A percentile compares a stretch with the other conserved stretches of the same genome.
phyloP scores from a whole-genome alignment of 208 protist genomes.

The Trypanosoma conorhini region DNA sequence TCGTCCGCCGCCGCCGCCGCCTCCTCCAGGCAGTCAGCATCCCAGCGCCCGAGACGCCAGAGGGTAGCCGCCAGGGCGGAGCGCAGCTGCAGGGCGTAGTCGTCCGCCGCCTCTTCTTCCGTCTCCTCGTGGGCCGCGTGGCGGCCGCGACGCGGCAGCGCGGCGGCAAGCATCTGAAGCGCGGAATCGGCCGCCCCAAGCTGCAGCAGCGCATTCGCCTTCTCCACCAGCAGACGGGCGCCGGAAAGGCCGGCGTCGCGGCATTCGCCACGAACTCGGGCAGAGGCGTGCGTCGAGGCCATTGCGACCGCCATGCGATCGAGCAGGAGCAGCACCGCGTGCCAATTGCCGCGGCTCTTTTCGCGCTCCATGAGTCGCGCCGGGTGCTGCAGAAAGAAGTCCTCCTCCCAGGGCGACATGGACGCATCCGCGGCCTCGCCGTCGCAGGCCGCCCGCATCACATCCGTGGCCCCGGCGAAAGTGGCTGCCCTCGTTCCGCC shows the following conservation, averaged over 20 bases:
- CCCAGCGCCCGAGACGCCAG: constrained; percentile 56
- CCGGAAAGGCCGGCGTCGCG: neutral
- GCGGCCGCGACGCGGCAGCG: constrained; percentile 3
- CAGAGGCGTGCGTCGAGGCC: neutral
- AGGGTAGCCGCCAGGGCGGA: constrained; percentile 43
- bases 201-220: constrained; percentile 30
- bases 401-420: constrained; percentile 32
- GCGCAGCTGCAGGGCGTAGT: constrained; percentile 22
- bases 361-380: constrained; percentile 28
- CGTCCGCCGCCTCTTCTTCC: constrained; percentile 1
- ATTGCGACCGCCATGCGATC: constrained; percentile 21
- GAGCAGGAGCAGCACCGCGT: constrained; percentile 40
- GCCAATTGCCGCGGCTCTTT: constrained; percentile 29
- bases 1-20: no score
- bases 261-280: neutral
- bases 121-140: neutral
- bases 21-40: constrained; percentile 7
- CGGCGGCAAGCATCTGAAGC: constrained; percentile 21
- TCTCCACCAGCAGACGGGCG: constrained; percentile 22
- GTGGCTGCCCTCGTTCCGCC: neutral
- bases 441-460: neutral
- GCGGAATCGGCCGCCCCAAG: constrained; percentile 21
- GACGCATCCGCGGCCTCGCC: neutral
- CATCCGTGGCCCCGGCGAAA: neutral
- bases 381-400: constrained; percentile 29